Conservation (phyloP, 306 rosid genomes). For the Ormosia emarginata region DNA sequence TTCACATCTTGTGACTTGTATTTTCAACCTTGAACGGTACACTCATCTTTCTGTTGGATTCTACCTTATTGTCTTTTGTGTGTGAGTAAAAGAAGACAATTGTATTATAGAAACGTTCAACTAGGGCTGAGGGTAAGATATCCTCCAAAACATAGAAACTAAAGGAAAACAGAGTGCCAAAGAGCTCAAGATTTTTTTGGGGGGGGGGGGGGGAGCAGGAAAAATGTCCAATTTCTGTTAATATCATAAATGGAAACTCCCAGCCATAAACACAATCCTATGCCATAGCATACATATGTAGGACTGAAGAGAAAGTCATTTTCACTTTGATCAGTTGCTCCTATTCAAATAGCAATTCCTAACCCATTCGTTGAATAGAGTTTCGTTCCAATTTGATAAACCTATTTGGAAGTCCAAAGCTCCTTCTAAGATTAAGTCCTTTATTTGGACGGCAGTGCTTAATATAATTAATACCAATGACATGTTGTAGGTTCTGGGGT, state of each 20-base stretch:
- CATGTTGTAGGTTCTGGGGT: too few species aligned
- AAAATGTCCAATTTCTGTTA: not conserved
- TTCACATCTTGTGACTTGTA: slow-evolving; percentile 40
- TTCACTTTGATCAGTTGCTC: not conserved
- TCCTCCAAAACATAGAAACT: not conserved
- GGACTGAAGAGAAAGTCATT: not conserved
- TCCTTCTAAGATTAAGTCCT: too few species aligned
- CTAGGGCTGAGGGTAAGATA: not conserved
- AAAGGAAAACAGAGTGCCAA: not conserved
- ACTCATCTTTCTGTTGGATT: slow-evolving; percentile 21
- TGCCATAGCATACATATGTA: not conserved
- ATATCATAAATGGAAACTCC: not conserved
- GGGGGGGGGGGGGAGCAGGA: too few species aligned
- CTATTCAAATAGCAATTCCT: not conserved
- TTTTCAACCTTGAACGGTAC: slow-evolving; percentile 91
- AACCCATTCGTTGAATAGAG: too few species aligned
- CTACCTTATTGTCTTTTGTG: not conserved
- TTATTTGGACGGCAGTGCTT: too few species aligned
- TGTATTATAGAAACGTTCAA: not conserved
- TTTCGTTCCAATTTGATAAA: too few species aligned
- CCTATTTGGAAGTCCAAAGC: too few species aligned
- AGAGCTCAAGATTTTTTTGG: not conserved
- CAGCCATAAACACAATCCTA: not conserved
- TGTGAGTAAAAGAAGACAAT: not conserved
- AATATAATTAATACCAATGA: too few species aligned